Evolutionary conservation across 2,329 filamentous ascomycete species (phyloP), one percentile per base, ranked within the genome.

Genomic region (Phialophora chinensis): DNA sequence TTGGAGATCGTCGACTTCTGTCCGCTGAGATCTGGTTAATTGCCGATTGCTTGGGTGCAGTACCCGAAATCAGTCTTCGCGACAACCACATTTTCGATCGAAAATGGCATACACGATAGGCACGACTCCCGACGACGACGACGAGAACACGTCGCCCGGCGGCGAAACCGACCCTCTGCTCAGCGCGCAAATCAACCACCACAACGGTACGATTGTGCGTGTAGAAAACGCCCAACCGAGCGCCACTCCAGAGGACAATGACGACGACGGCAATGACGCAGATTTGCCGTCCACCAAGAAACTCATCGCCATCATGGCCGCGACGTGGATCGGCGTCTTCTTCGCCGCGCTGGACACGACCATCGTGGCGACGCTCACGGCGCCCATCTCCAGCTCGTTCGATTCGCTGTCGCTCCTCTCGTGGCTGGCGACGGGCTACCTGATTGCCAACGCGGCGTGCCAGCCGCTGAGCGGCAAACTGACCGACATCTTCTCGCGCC

Each of bases 401-500:
- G 84, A 89, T 66, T 96, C 91, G 0, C 86, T 96, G 31, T 90
- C 89, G 23, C 83, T 95, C 3, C 84, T 96, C 53, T 93, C 92
- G 0, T 97, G 93, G 93, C 87, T 97, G 7, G 93, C 92, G 0
- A 91, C 91, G 0, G 90, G 91, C 23, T 97, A 96, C 76, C 85
- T 96, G 31, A 93, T 97, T 73, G 90, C 92, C 71, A 96, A 94
- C 77, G 91, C 93, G 1, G 92, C 92, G 0, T 91, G 88, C 73
- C 93, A 96, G 77, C 93, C 93, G 12, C 84, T 97, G 23, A 92
- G 90, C 8, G 93, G 93, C 5, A 88, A 92, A 4, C 78, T 97
- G 66, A 97, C 93, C 0, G 93, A 97, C 76, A 95, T 97, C 58
- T 95, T 95, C 74, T 91, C 90, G 11, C 87, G 93, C 4, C 87